Base-by-base conservation (phyloP, 2,329 filamentous ascomycete genomes). In the Blastomyces parvus region DNA sequence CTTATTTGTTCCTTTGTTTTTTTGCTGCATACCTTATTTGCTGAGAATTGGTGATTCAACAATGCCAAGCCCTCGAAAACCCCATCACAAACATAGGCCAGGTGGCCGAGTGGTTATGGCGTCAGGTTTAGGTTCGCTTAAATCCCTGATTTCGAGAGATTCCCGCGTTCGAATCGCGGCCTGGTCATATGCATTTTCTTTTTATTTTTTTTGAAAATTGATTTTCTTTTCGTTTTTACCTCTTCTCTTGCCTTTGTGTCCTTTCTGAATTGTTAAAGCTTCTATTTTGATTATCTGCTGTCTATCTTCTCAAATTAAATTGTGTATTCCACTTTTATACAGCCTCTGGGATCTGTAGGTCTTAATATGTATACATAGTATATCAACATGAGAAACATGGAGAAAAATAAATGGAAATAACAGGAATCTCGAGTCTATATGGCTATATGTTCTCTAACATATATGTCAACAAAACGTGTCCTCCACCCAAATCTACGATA, bases 81-180 rank as follows among this genome's bases (percentile, higher is more conserved):
- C 3, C 19, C 22, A 30, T 33, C 25, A 48, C 42, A 7, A 48
- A 48, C 5, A n/a, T 27, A 36, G 55, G 64, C 64, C 38, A 63
- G 56, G 59, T 61, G 59, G 59, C 59, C 59, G 59, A 61, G 59
- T 61, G 25, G 64, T 63, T 30, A 65, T 36, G 46, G 62, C 55
- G 33, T 59, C 50, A 61, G 59, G 58, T 59, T 59, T 59, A 59
- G 58, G 58, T 48, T 27, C 58, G 58, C 58, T 59, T 59, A 59
- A 59, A 59, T 59, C 58, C 58, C 58, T 59, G 58, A 59, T 59
- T 59, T 59, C 58, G 58, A 59, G 58, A 59, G 58, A 59, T 59
- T 59, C 58, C 58, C 58, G 58, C 58, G 58, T 59, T 59, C 58
- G 58, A 59, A 59, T 59, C 58, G 58, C 58, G 58, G 58, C 58